Base-by-base conservation (phyloP, 371 early-diverging fungal genomes). In the Mucor racemosus region DNA sequence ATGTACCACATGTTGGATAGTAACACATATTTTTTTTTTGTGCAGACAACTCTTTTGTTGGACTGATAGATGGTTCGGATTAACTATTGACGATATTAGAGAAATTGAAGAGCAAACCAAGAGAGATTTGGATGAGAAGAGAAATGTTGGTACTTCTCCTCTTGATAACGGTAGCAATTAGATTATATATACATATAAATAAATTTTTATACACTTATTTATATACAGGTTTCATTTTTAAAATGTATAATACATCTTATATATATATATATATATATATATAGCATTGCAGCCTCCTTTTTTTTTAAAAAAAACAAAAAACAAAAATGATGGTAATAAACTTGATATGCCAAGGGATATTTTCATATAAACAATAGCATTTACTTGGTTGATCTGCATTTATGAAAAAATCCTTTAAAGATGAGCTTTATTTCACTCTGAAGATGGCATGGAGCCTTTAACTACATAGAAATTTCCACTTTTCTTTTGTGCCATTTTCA, bases 51-150 rank as follows among this genome's bases (percentile, higher is more conserved):
- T 91, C 41, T 91, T 90, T 63, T 88, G 88, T 67, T 85, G 86
- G 69, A 90, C 89, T 67, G 91, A 91, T 40, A 78, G 76, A 60
- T 91, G 91, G 91, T 78, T 75, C 64, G 90, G 90, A n/a, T 78
- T 91, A 79, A 79, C 89, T 2, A 88, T 91, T 73, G 84, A 90
- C 40, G 85, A 89, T 56, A 81, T 91, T 44, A 77, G 91, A 54
- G 75, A 69, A 38, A 63, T 86, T 66, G 91, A 91, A 69, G 88
- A 76, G 62, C 74, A 86, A 53, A 87, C 90, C 9, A 87, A 87
- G 72, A 73, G 77, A 42, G 87, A 87, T n/a, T 73, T 90, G 56
- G 79, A 81, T 8, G 75, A 44, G 38, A 71, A 74, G 66, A 71
- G 75, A 74, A 71, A 74, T 60, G 50, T 50, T 21, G 50, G 50